These are phyloP conservation scores for Ganoderma multipileum DNA, from an alignment of 1,284 basidiomycete species.

Conservation along the genomic window DNA sequence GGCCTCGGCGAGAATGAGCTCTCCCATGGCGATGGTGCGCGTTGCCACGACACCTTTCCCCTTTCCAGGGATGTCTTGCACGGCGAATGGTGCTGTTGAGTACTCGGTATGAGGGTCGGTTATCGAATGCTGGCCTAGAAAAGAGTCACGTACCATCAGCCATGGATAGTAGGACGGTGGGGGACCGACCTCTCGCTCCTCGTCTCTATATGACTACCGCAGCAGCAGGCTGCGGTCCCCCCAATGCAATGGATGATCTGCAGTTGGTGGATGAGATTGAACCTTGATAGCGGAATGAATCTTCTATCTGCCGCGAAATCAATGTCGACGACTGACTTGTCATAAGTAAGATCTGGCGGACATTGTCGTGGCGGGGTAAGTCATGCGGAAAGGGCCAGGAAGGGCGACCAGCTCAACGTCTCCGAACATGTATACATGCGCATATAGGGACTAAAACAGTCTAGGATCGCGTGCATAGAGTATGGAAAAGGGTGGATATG, in stretches of 20 bases:
- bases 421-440: neutral
- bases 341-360: too few relatives aligned
- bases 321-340: too few relatives aligned
- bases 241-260: neutral
- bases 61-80: constrained; percentile 31
- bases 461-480: too few relatives aligned
- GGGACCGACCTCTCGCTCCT: neutral
- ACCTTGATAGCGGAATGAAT: neutral
- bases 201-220: neutral
- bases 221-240: neutral
- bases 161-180: neutral
- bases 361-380: too few relatives aligned
- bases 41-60: constrained; percentile 21
- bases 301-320: too few relatives aligned
- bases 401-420: neutral
- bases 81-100: constrained; percentile 5
- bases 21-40: constrained; percentile 18
- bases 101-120: neutral
- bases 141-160: neutral
- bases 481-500: neutral
- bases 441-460: neutral
- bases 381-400: too few relatives aligned
- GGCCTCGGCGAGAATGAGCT: constrained; percentile 22
- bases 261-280: neutral
- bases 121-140: too few relatives aligned